Percentiles rank a stretch among this genome's conserved stretches.
Evolutionary conservation across 495 filamentous ascomycete species (phyloP).

Genomic region (Massariosphaeria phaeospora): DNA sequence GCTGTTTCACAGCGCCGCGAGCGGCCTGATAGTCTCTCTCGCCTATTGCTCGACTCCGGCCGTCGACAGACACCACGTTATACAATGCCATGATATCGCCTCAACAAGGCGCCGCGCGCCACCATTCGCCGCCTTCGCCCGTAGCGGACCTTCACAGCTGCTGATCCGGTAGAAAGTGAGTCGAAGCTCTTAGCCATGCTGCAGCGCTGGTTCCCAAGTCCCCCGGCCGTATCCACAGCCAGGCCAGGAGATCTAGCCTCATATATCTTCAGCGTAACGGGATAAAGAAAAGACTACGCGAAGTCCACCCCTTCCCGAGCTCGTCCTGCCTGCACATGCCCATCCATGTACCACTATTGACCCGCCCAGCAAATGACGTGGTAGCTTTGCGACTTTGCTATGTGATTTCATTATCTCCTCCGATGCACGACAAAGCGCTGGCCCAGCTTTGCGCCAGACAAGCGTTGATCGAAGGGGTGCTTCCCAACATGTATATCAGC

Average conservation of each 20-base stretch:
- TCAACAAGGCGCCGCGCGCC: neutral
- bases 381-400: conserved; percentile 22
- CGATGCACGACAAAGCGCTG: conserved; percentile 30
- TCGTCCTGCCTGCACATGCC: conserved; percentile 18
- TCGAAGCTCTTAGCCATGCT: conserved; percentile 11
- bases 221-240: conserved; percentile 23
- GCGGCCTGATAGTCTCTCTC: no score
- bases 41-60: no score
- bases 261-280: conserved; percentile 32
- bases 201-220: conserved; percentile 6
- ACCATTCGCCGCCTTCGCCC: conserved; percentile 7
- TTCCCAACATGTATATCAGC: conserved; percentile 30
- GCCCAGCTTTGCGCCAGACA: conserved; percentile 17
- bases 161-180: conserved; percentile 33
- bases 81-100: conserved; percentile 4
- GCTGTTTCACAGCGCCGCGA: conserved; percentile 24
- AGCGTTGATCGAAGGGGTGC: conserved; percentile 19
- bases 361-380: conserved; percentile 36
- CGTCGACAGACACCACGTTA: conserved; percentile 15
- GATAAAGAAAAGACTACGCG: conserved; percentile 36
- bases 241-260: conserved; percentile 35
- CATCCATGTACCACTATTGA: conserved; percentile 30
- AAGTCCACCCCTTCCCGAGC: conserved; percentile 24
- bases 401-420: conserved; percentile 31
- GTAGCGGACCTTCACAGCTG: conserved; percentile 26